Percentiles rank a stretch among this genome's conserved stretches.
These are phyloP conservation scores for Solanum paucissectum DNA, from an alignment of 257 asterid species.

Conservation along the genomic window DNA sequence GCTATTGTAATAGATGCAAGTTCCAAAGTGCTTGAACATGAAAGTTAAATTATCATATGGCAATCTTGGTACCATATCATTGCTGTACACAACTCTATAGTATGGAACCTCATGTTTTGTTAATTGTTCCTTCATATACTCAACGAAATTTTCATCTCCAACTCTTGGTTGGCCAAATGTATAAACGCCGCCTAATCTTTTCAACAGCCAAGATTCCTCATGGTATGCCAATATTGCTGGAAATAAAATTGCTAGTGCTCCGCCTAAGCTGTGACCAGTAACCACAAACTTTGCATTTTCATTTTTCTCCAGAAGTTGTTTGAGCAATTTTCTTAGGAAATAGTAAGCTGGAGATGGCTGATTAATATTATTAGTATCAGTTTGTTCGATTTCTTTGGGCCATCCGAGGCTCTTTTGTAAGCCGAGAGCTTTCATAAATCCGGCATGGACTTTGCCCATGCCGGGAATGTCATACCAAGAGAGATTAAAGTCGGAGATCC, in stretches of 20 bases:
- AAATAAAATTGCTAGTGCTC: constrained; percentile 49
- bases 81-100: constrained; percentile 42
- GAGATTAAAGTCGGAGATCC: constrained; percentile 38
- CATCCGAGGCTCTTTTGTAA: constrained; percentile 18
- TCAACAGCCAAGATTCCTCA: constrained; percentile 22
- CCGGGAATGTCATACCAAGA: constrained; percentile 29
- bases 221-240: constrained; percentile 38
- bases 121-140: constrained; percentile 26
- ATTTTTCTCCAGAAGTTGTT: background rate
- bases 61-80: constrained; percentile 49
- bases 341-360: constrained; percentile 16
- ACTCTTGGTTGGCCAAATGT: constrained; percentile 73
- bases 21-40: constrained; percentile 63
- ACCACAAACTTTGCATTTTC: constrained; percentile 15
- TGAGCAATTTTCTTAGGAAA: constrained; percentile 23
- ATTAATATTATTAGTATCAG: background rate
- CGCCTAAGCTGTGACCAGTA: constrained; percentile 71
- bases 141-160: constrained; percentile 37
- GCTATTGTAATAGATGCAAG: constrained; percentile 31
- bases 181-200: constrained; percentile 34
- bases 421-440: constrained; percentile 60
- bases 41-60: constrained; percentile 30
- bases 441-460: constrained; percentile 36
- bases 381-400: constrained; percentile 1
- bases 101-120: constrained; percentile 14